Evolutionary conservation across 176 grass and related monocot species (phyloP), one percentile per base, ranked within the genome.

Genomic region (Poa pratensis): DNA sequence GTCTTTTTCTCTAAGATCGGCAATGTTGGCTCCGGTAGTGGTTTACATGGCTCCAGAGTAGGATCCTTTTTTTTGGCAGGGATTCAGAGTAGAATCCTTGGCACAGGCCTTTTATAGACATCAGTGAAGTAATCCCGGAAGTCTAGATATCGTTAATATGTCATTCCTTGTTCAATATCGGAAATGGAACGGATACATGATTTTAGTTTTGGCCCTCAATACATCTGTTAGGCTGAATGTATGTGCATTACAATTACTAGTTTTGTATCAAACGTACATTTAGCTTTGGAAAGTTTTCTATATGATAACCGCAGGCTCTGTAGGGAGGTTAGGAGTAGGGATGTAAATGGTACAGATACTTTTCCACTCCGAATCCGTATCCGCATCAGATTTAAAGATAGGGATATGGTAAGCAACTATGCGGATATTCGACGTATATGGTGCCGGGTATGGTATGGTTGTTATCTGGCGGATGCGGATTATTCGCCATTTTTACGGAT

Each of bases 201-300:
- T 16, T 50, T 50, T 67, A 49, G 1, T 71, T 78, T 76, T 46
- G n/a, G 4, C 35, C 68, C 87, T 67, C 42, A 5, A 28, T 48
- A 51, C 74, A 62, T 61, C 9, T 80, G 12, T 69, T 77, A n/a
- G 27, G 1, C 77, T 63, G 54, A 80, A 50, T 42, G 73, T 63
- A 19, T 27, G 13, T 82, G 13, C 45, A 28, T 28, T 50, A 9
- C 43, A 17, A 8, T 46, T 34, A 43, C 9, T 45, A 11, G 10
- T 45, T 45, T 45, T 2, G 43, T 45, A 76, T 23, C 42, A 5
- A 76, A 69, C 28, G 55, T 80, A 27, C 55, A 16, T 69, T 19
- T 60, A 53, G 12, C 13, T 64, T 73, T 86, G 73, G 14, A 9
- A n/a, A 62, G 19, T 49, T 62, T n/a, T 82, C 45, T 40, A 49